Conservation (phyloP, 345 rosid genomes). For the Excoecaria cochinchinensis region DNA sequence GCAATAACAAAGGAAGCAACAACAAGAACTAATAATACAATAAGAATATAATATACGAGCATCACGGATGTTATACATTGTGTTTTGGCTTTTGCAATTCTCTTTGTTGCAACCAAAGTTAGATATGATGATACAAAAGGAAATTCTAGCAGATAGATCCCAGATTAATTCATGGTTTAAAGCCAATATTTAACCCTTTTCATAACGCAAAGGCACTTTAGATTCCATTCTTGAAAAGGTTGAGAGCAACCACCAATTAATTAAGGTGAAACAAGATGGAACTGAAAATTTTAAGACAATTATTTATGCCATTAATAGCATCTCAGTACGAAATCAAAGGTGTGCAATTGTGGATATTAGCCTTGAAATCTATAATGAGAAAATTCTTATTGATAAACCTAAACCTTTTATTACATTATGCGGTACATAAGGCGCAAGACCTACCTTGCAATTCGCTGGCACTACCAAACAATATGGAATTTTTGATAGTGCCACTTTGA, state of each 20-base stretch:
- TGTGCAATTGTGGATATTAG: constrained; percentile 56
- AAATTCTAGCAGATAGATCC: neutral
- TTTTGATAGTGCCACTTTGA: constrained; percentile 57
- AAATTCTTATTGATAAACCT: constrained; percentile 34
- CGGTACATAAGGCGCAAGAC: constrained; percentile 37
- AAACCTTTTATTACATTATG: constrained; percentile 52
- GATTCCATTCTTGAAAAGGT: constrained; percentile 48
- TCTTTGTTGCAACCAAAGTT: neutral
- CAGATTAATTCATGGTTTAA: neutral
- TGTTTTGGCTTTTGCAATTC: too few species aligned
- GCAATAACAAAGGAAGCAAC: too few species aligned
- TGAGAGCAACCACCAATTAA: constrained; percentile 31
- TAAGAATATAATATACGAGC: too few species aligned
- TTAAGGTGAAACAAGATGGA: constrained; percentile 47
- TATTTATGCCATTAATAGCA: constrained; percentile 46
- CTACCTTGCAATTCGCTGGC: constrained; percentile 39
- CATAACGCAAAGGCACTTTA: constrained; percentile 35
- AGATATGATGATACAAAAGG: neutral
- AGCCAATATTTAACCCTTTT: constrained; percentile 33
- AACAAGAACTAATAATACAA: too few species aligned
- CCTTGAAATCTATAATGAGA: constrained; percentile 51
- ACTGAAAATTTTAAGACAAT: constrained; percentile 49
- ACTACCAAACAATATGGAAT: constrained; percentile 56
- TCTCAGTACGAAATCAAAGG: constrained; percentile 41
- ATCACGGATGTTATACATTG: too few species aligned